Evolutionary conservation across 176 grass and related monocot species (phyloP).

Genomic region (Avena eriantha): DNA sequence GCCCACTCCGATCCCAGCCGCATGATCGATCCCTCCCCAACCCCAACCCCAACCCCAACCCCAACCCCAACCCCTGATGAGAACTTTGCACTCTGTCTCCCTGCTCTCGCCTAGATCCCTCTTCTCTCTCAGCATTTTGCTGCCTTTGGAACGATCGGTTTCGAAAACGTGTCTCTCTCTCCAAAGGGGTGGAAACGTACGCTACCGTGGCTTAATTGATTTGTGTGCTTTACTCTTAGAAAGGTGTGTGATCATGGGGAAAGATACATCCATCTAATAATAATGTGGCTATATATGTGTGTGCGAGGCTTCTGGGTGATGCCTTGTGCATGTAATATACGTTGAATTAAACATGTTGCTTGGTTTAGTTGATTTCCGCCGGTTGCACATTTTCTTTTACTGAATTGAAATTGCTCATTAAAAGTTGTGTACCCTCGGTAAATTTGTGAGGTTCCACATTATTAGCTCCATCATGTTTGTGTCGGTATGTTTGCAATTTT

Average conservation of each 20-base stretch:
- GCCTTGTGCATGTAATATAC: background rate
- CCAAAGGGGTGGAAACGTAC: constrained; percentile 5
- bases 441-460: too few relatives aligned
- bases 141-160: background rate
- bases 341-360: background rate
- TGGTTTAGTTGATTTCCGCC: background rate
- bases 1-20: constrained; percentile 14
- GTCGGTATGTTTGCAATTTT: too few relatives aligned
- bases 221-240: background rate
- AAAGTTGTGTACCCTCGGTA: too few relatives aligned
- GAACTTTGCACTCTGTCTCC: too few relatives aligned
- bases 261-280: background rate
- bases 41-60: background rate
- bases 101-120: background rate
- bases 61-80: background rate
- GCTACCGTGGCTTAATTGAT: background rate
- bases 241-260: constrained; percentile 5
- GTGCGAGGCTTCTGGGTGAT: background rate
- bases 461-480: too few relatives aligned
- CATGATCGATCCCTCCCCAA: constrained; percentile 20
- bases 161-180: background rate
- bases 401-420: background rate
- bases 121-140: background rate
- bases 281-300: background rate
- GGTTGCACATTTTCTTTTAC: background rate